A percentile compares a stretch with the other conserved stretches of the same genome.
Conservation (phyloP, 2,329 filamentous ascomycete species). For the Chaetomium sp. region DNA sequence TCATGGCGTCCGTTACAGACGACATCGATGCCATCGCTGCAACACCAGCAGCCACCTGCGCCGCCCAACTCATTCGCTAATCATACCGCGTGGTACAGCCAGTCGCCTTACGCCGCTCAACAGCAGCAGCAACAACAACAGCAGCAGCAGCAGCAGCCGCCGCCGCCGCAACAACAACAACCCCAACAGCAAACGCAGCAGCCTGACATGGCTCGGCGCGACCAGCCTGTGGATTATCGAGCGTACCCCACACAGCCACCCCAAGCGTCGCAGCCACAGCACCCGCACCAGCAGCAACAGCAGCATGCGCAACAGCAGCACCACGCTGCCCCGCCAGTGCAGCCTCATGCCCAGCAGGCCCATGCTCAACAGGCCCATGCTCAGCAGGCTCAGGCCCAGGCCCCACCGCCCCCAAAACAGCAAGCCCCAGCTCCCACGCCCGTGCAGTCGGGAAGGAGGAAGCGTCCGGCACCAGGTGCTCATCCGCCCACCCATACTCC, state of each 20-base stretch:
- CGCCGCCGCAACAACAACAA: slow-evolving; percentile 15
- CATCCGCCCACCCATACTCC: slow-evolving; percentile 34
- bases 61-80: slow-evolving; percentile 42
- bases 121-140: slow-evolving; percentile 14
- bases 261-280: slow-evolving; percentile 38
- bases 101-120: slow-evolving; percentile 48
- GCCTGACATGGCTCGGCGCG: slow-evolving; percentile 48
- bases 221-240: slow-evolving; percentile 47
- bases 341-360: slow-evolving; percentile 34
- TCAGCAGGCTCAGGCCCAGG: slow-evolving; percentile 39
- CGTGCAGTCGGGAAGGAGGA: slow-evolving; percentile 44
- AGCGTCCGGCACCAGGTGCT: slow-evolving; percentile 34
- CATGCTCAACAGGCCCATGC: slow-evolving; percentile 39
- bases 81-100: slow-evolving; percentile 44
- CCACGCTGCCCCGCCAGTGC: slow-evolving; percentile 33
- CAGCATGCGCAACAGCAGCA: slow-evolving; percentile 42
- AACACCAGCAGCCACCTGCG: slow-evolving; percentile 36
- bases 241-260: slow-evolving; percentile 38
- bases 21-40: slow-evolving; percentile 39
- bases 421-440: slow-evolving; percentile 45
- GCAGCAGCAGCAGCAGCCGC: slow-evolving; percentile 16
- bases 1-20: slow-evolving; percentile 39
- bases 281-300: slow-evolving; percentile 41
- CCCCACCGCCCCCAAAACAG: slow-evolving; percentile 44
- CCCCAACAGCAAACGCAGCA: slow-evolving; percentile 38